Percentiles rank a stretch among this genome's conserved stretches.
These are phyloP conservation scores for Penicillium freii DNA, from an alignment of 2,329 filamentous ascomycete genomes.

Conservation along the genomic window DNA sequence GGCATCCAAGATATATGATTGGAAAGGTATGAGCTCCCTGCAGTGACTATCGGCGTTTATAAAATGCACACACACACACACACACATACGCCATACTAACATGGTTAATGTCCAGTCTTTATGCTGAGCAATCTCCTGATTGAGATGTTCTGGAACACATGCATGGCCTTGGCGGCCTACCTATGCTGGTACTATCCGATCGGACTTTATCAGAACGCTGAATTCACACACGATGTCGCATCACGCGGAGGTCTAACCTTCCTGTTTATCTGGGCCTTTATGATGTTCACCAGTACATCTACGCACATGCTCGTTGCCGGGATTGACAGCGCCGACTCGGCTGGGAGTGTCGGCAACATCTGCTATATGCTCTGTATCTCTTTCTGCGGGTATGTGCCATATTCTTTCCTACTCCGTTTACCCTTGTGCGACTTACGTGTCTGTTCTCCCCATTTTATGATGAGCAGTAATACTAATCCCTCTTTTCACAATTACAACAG, in stretches of 20 bases:
- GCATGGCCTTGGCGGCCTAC: conserved; percentile 58
- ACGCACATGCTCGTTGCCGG: conserved; percentile 65
- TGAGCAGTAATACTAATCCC: neutral
- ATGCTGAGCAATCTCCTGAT: conserved; percentile 66
- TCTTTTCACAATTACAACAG: neutral
- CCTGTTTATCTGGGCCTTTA: conserved; percentile 60
- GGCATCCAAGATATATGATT: conserved; percentile 67
- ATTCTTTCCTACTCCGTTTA: neutral
- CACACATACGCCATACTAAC: neutral
- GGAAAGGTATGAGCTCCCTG: conserved; percentile 45
- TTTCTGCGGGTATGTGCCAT: neutral
- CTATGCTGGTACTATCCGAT: conserved; percentile 65
- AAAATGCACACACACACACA: neutral
- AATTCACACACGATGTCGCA: conserved; percentile 30
- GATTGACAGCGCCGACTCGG: conserved; percentile 32
- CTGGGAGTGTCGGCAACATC: neutral
- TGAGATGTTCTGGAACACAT: conserved; percentile 63
- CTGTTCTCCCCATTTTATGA: neutral
- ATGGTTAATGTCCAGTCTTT: conserved; percentile 47
- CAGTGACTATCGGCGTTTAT: neutral
- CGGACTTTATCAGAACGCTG: conserved; percentile 38
- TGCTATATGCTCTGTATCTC: neutral
- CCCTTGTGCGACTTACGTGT: neutral
- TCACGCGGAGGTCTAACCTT: conserved; percentile 62
- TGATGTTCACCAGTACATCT: conserved; percentile 68